phyloP scores from a whole-genome alignment of 163 green algal genomes.

The Chlorella variabilis region DNA sequence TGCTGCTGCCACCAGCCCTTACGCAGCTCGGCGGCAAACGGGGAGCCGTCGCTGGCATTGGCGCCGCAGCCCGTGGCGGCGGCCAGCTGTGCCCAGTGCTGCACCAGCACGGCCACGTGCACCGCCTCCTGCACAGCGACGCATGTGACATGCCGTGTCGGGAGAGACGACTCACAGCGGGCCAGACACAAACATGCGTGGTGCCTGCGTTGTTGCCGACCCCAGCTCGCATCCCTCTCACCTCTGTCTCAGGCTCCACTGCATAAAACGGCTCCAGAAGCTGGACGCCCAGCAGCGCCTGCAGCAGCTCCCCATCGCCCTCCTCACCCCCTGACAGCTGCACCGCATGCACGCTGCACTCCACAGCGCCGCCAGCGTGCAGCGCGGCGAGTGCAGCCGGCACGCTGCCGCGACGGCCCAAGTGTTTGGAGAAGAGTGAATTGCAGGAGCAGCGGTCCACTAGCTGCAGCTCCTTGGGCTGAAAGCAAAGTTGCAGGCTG shows the following conservation, averaged over 20 bases:
- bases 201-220: no score
- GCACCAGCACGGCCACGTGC: background rate
- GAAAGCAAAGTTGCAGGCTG: background rate
- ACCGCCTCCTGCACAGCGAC: background rate
- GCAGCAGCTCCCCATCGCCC: background rate
- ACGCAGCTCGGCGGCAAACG: background rate
- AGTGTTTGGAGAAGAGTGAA: background rate
- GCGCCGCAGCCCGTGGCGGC: no score
- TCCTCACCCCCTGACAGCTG: background rate
- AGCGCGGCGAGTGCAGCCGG: no score
- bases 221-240: no score
- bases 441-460: background rate
- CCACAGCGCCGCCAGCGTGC: slow-evolving; percentile 8
- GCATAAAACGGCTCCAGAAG: background rate
- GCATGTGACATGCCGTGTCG: no score
- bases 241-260: background rate
- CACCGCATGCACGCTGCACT: background rate
- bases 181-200: no score
- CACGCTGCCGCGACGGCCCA: background rate
- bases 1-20: background rate
- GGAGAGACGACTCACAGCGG: no score
- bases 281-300: background rate
- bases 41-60: background rate
- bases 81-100: background rate
- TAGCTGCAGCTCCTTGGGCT: slow-evolving; percentile 10